Conservation (phyloP, 2,329 filamentous ascomycete genomes). For the Phoma sp. region DNA sequence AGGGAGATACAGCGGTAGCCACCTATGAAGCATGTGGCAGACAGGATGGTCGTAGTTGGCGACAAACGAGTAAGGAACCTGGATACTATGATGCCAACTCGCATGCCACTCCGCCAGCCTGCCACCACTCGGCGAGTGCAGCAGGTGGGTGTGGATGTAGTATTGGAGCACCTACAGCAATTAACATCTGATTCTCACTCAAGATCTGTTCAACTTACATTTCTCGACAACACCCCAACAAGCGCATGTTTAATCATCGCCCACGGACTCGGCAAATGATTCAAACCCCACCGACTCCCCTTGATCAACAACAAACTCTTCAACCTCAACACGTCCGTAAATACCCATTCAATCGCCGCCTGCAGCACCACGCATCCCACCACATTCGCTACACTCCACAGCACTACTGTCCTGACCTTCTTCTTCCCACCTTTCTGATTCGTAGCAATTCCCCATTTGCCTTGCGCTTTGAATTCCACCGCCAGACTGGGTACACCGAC, state of each 20-base stretch:
- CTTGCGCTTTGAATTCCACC: slow-evolving; percentile 73
- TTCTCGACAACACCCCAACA: slow-evolving; percentile 63
- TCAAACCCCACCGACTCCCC: slow-evolving; percentile 64
- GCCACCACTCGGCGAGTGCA: slow-evolving; percentile 62
- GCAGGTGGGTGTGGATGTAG: slow-evolving; percentile 72
- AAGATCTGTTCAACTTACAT: too few relatives aligned
- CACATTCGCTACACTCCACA: slow-evolving; percentile 64
- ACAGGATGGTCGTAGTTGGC: slow-evolving; percentile 74
- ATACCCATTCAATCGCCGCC: slow-evolving; percentile 61
- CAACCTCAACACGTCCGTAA: slow-evolving; percentile 61
- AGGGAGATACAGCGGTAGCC: slow-evolving; percentile 71
- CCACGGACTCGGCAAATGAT: slow-evolving; percentile 70
- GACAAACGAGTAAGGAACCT: slow-evolving; percentile 67
- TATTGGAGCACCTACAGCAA: slow-evolving; percentile 68
- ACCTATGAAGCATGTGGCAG: slow-evolving; percentile 67
- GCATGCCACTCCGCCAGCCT: slow-evolving; percentile 53
- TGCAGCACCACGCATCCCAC: slow-evolving; percentile 63
- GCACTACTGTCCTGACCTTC: slow-evolving; percentile 58
- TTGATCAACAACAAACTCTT: slow-evolving; percentile 67
- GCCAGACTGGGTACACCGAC: slow-evolving; percentile 72
- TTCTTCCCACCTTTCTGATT: slow-evolving; percentile 50
- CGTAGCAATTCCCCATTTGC: slow-evolving; percentile 57
- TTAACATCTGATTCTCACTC: neutral
- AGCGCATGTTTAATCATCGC: slow-evolving; percentile 63
- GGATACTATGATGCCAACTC: slow-evolving; percentile 65